A percentile compares a stretch with the other conserved stretches of the same genome.
Conservation (phyloP, 352 stramenopile species). For the Plasmopara viticola region DNA sequence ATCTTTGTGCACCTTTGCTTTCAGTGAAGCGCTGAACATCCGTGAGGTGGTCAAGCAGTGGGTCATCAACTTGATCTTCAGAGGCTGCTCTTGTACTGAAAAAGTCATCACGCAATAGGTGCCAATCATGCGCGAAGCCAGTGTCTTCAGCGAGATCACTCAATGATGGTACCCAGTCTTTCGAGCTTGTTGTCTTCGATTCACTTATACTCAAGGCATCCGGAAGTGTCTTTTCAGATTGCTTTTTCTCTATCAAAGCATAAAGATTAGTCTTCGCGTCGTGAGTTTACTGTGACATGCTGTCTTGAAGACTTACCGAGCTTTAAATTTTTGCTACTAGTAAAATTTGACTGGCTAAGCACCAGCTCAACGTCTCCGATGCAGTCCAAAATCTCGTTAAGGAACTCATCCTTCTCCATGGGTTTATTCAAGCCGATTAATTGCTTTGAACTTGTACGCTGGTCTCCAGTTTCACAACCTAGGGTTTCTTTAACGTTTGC, state of each 20-base stretch:
- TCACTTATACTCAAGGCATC: not conserved
- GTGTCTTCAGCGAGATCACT: slow-evolving; percentile 10
- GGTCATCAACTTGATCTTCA: slow-evolving; percentile 34
- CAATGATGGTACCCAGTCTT: slow-evolving; percentile 6
- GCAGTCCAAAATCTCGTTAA: slow-evolving; percentile 52
- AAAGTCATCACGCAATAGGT: not conserved
- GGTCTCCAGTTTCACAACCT: not conserved
- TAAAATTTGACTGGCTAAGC: slow-evolving; percentile 30
- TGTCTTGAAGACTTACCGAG: slow-evolving; percentile 3
- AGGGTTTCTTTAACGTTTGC: not conserved
- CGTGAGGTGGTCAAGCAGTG: slow-evolving; percentile 52
- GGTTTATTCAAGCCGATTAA: slow-evolving; percentile 6
- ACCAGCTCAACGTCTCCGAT: slow-evolving; percentile 56
- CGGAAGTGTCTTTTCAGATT: not conserved
- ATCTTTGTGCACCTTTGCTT: slow-evolving; percentile 17
- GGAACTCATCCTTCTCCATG: slow-evolving; percentile 36
- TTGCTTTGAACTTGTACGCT: not conserved
- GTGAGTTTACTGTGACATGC: not conserved
- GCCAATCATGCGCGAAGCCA: slow-evolving; percentile 2
- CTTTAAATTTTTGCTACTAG: slow-evolving; percentile 6
- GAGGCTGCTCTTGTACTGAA: not conserved
- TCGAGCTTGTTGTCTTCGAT: not conserved
- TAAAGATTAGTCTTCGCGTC: not conserved
- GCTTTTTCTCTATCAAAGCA: slow-evolving; percentile 5
- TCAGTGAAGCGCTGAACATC: slow-evolving; percentile 54